Percentiles rank a stretch among this genome's conserved stretches.
These are phyloP conservation scores for Botryosphaeria dothidea DNA, from an alignment of 2,329 filamentous ascomycete genomes.

Conservation along the genomic window DNA sequence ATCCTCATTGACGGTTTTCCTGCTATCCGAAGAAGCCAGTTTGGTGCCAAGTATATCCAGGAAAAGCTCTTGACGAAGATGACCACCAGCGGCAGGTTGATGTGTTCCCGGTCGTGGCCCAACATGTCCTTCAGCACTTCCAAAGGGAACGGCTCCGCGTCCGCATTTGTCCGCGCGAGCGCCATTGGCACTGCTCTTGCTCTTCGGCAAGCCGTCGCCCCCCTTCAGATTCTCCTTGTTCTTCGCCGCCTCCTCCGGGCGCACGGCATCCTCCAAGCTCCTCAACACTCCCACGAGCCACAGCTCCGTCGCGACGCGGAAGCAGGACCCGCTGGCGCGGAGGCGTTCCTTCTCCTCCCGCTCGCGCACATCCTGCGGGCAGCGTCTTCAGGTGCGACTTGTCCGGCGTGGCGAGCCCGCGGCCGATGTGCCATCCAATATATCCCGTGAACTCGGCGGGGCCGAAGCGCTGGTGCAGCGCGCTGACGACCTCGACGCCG, in stretches of 20 bases:
- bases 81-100: conserved; percentile 87
- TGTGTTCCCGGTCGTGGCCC: conserved; percentile 88
- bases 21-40: conserved; percentile 69
- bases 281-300: conserved; percentile 90
- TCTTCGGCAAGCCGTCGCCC: conserved; percentile 61
- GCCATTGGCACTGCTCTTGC: conserved; percentile 59
- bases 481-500: conserved; percentile 88
- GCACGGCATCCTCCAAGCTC: conserved; percentile 71
- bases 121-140: conserved; percentile 98
- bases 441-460: conserved; percentile 87
- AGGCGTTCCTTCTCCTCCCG: conserved; percentile 95
- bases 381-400: conserved; percentile 79
- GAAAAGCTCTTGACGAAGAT: conserved; percentile 95
- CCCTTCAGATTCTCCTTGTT: conserved; percentile 58
- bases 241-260: conserved; percentile 65
- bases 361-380: conserved; percentile 78
- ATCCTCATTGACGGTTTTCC: conserved; percentile 81
- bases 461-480: conserved; percentile 93
- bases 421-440: conserved; percentile 88
- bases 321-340: conserved; percentile 80
- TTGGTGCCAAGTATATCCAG: conserved; percentile 90
- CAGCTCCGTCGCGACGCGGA: conserved; percentile 87
- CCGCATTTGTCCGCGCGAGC: conserved; percentile 60
- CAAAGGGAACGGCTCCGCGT: conserved; percentile 88
- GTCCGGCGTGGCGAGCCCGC: conserved; percentile 88